These are phyloP conservation scores for Daedaleopsis sinensis DNA, from an alignment of 768 basidiomycete species.

Conservation along the genomic window DNA sequence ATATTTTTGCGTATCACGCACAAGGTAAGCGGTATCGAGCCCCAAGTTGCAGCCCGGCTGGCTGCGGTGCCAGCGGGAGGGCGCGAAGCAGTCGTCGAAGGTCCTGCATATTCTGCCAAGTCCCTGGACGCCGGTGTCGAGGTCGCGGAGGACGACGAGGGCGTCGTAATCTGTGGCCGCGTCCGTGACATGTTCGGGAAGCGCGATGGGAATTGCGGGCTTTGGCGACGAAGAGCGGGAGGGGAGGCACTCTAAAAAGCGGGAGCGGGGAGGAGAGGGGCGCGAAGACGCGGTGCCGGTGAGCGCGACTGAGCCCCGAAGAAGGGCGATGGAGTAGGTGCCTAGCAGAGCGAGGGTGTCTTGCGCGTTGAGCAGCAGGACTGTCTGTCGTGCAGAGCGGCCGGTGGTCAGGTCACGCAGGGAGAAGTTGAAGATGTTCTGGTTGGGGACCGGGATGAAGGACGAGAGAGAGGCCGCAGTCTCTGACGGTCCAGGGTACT, in stretches of 20 bases:
- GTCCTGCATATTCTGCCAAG: constrained; percentile 64
- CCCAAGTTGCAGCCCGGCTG: constrained; percentile 42
- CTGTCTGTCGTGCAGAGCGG: constrained; percentile 10
- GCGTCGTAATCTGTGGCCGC: constrained; percentile 30
- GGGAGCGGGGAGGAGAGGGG: constrained; percentile 83
- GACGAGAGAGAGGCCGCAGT: constrained; percentile 54
- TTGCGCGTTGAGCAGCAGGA: constrained; percentile 47
- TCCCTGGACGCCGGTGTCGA: constrained; percentile 64
- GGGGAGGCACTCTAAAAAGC: constrained; percentile 39
- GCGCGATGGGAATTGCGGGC: background rate
- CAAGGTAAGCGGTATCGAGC: constrained; percentile 52
- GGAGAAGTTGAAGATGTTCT: constrained; percentile 51
- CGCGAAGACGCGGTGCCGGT: constrained; percentile 73
- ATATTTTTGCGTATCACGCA: constrained; percentile 31
- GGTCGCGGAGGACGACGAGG: constrained; percentile 59
- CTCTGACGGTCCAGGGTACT: background rate
- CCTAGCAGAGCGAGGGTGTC: constrained; percentile 75
- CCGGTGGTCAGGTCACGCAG: constrained; percentile 40
- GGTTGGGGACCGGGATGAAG: constrained; percentile 46
- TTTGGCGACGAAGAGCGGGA: constrained; percentile 16
- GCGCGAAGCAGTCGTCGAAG: constrained; percentile 65
- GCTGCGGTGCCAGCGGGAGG: constrained; percentile 45
- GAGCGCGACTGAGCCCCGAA: constrained; percentile 62
- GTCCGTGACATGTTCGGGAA: constrained; percentile 21
- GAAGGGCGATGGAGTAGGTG: constrained; percentile 57